A percentile compares a stretch with the other conserved stretches of the same genome.
Evolutionary conservation across 768 basidiomycete genomes (phyloP).

Genomic region (Podaxis sp.): DNA sequence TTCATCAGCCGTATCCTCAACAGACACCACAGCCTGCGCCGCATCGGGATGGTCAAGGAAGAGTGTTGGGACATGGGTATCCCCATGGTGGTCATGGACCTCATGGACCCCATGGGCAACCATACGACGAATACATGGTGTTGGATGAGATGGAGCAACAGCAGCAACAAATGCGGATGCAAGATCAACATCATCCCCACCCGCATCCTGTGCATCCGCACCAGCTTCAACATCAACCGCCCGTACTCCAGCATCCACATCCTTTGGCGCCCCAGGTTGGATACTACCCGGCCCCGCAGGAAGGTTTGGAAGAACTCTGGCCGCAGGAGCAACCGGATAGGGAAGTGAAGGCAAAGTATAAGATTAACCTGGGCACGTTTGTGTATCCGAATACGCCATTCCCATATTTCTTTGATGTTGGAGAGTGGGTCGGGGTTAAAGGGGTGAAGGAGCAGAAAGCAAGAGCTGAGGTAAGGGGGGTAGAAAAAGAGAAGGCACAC

Average conservation of each 20-base stretch:
- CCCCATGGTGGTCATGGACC: conserved; percentile 10
- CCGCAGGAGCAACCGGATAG: conserved; percentile 14
- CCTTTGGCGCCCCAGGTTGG: conserved; percentile 3
- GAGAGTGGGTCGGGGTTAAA: conserved; percentile 18
- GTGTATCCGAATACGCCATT: conserved; percentile 60
- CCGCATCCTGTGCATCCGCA: conserved; percentile 15
- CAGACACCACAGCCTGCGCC: conserved; percentile 14
- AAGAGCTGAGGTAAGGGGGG: conserved; percentile 21
- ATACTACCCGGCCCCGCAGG: conserved; percentile 8
- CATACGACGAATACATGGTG: conserved; percentile 9
- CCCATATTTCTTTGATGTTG: conserved; percentile 51
- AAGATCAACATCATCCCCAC: conserved; percentile 12
- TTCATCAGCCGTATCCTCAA: conserved; percentile 17
- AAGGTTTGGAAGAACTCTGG: conserved; percentile 12
- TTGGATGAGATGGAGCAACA: conserved; percentile 14
- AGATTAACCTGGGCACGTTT: conserved; percentile 53
- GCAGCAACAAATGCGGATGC: conserved; percentile 16
- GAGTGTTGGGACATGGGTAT: conserved; percentile 19
- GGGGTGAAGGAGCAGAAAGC: conserved; percentile 18
- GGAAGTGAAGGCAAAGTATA: conserved; percentile 26
- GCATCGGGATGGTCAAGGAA: conserved; percentile 15
- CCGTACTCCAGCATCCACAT: conserved; percentile 12
- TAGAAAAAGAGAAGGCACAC: conserved; percentile 17
- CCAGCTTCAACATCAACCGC: conserved; percentile 8
- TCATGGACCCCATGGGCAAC: conserved; percentile 7